Evolutionary conservation across 106 monocot genomes (phyloP).

Genomic region (Dendrobium huoshanense): DNA sequence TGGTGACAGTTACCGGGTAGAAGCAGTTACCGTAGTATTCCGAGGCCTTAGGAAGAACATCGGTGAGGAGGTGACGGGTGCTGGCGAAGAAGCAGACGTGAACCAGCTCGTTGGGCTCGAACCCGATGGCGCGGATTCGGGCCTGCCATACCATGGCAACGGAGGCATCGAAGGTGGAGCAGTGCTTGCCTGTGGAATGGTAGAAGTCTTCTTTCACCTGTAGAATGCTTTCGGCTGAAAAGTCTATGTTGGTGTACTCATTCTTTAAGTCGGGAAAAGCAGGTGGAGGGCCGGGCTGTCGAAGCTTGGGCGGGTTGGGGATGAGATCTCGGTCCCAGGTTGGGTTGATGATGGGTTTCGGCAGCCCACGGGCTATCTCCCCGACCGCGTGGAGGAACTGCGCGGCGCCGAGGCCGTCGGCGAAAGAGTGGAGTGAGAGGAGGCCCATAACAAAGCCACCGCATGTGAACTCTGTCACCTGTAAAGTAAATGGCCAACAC

Average conservation of each 20-base stretch:
- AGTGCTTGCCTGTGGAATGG: slow-evolving; percentile 17
- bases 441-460: slow-evolving; percentile 38
- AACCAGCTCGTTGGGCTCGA: slow-evolving; percentile 10
- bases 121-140: slow-evolving; percentile 20
- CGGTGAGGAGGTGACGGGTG: slow-evolving; percentile 31
- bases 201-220: slow-evolving; percentile 23
- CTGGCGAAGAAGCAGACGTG: slow-evolving; percentile 46
- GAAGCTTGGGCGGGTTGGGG: slow-evolving; percentile 20
- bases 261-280: slow-evolving; percentile 12
- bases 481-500: neutral
- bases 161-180: slow-evolving; percentile 46
- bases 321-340: slow-evolving; percentile 25
- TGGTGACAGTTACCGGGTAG: slow-evolving; percentile 33
- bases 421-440: slow-evolving; percentile 22
- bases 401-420: slow-evolving; percentile 31
- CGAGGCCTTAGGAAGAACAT: neutral
- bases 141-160: slow-evolving; percentile 40
- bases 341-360: slow-evolving; percentile 11
- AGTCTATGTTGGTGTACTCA: slow-evolving; percentile 15
- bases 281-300: slow-evolving; percentile 8
- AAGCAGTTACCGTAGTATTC: slow-evolving; percentile 61
- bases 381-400: slow-evolving; percentile 34
- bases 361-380: slow-evolving; percentile 27
- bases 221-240: slow-evolving; percentile 14
- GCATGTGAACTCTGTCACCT: slow-evolving; percentile 38